Conservation (phyloP, 768 basidiomycete species). For the Leucocoprinus sp. region DNA sequence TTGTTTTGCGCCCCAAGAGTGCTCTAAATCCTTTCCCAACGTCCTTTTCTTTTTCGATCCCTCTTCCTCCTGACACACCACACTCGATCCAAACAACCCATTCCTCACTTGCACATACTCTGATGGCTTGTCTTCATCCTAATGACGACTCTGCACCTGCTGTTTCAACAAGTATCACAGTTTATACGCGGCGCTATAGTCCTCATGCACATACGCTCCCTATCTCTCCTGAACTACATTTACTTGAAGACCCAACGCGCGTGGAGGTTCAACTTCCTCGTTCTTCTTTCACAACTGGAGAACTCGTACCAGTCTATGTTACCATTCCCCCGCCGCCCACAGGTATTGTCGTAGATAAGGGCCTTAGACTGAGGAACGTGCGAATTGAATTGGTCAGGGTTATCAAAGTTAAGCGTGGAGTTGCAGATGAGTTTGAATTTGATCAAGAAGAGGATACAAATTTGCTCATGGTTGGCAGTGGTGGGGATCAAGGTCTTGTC, state of each 20-base stretch:
- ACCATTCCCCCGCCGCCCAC: constrained; percentile 69
- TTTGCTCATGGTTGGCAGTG: constrained; percentile 12
- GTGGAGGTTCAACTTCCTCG: constrained; percentile 68
- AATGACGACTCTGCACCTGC: constrained; percentile 27
- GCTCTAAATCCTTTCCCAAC: constrained; percentile 38
- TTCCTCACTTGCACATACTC: constrained; percentile 62
- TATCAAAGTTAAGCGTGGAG: constrained; percentile 45
- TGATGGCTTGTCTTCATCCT: constrained; percentile 62
- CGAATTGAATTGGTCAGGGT: constrained; percentile 69
- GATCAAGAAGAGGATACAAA: constrained; percentile 21
- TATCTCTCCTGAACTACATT: constrained; percentile 50
- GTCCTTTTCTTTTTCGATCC: constrained; percentile 74
- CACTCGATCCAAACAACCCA: constrained; percentile 73
- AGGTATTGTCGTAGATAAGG: constrained; percentile 59
- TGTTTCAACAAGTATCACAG: constrained; percentile 48
- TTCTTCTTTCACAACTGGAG: constrained; percentile 61
- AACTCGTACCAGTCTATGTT: constrained; percentile 72
- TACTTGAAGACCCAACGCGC: constrained; percentile 52
- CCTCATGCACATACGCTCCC: constrained; percentile 52
- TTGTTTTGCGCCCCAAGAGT: constrained; percentile 45
- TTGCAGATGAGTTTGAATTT: constrained; percentile 28
- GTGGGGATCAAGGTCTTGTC: constrained; percentile 7
- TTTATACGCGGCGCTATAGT: constrained; percentile 70
- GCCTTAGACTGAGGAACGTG: constrained; percentile 72
- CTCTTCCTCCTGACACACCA: constrained; percentile 70